Conservation (phyloP, 2,329 filamentous ascomycete genomes). For the Lithohypha guttulata region DNA sequence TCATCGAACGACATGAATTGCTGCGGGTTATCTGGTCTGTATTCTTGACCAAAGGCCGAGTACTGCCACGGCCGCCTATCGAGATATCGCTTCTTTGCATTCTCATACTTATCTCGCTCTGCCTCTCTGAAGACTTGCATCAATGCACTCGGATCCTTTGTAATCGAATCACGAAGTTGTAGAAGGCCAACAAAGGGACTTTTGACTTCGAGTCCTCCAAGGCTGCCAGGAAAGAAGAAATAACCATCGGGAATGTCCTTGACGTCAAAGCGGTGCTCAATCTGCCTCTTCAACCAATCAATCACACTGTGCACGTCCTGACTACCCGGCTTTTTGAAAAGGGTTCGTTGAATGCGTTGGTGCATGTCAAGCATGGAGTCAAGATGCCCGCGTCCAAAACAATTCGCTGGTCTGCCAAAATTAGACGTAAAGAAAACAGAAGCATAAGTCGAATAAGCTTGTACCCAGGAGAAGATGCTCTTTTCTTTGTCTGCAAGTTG, state of each 20-base stretch:
- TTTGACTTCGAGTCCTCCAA: constrained; percentile 41
- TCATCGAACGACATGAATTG: constrained; percentile 33
- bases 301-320: constrained; percentile 33
- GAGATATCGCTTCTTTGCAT: constrained; percentile 26
- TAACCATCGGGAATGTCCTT: constrained; percentile 40
- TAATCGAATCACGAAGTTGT: constrained; percentile 36
- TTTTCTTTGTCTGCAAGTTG: constrained; percentile 43
- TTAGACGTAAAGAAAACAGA: constrained; percentile 48
- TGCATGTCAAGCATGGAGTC: constrained; percentile 45
- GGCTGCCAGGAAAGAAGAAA: constrained; percentile 42
- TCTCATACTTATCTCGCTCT: constrained; percentile 47
- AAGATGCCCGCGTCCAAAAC: constrained; percentile 45
- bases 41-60: background rate
- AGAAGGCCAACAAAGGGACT: constrained; percentile 42
- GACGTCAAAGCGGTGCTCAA: constrained; percentile 43
- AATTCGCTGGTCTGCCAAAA: constrained; percentile 45
- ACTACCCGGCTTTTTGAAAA: constrained; percentile 33
- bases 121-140: constrained; percentile 28
- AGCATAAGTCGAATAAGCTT: constrained; percentile 51
- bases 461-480: constrained; percentile 48
- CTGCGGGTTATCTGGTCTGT: constrained; percentile 12
- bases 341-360: constrained; percentile 39
- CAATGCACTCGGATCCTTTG: constrained; percentile 26
- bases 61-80: constrained; percentile 13
- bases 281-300: constrained; percentile 44